These are phyloP conservation scores for Cerrena zonata DNA, from an alignment of 1,284 basidiomycete genomes.

Conservation along the genomic window DNA sequence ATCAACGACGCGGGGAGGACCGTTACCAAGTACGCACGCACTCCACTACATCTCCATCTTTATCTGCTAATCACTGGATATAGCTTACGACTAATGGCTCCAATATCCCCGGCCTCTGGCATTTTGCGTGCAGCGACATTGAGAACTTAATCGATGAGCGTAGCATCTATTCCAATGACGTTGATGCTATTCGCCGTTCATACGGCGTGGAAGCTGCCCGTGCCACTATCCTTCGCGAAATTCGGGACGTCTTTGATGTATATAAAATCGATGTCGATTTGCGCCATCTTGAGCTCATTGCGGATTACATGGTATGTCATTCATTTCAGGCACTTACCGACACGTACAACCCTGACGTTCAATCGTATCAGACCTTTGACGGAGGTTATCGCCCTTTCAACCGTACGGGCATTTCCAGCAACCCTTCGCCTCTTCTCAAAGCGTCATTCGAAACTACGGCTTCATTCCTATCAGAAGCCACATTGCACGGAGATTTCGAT, in stretches of 20 bases:
- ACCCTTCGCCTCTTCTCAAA: constrained; percentile 90
- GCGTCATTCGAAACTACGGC: constrained; percentile 97
- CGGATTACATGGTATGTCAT: constrained; percentile 90
- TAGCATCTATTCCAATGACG: constrained; percentile 90
- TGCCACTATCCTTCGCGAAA: constrained; percentile 84
- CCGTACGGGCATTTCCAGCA: constrained; percentile 86
- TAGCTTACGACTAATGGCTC: constrained; percentile 85
- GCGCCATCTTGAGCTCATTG: constrained; percentile 93
- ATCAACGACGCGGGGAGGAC: constrained; percentile 49
- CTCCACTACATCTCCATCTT: neutral
- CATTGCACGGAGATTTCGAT: constrained; percentile 91
- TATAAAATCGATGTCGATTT: constrained; percentile 96
- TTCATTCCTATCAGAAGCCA: constrained; percentile 91
- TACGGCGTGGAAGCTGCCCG: constrained; percentile 98
- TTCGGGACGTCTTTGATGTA: constrained; percentile 88
- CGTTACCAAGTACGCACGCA: constrained; percentile 41
- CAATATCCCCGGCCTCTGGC: constrained; percentile 89
- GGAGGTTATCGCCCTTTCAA: constrained; percentile 98
- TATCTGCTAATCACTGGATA: neutral
- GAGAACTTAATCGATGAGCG: constrained; percentile 77
- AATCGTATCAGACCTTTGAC: constrained; percentile 76
- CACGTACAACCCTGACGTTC: constrained; percentile 1
- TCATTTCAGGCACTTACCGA: constrained; percentile 6
- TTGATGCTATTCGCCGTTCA: constrained; percentile 84
- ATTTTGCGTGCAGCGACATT: constrained; percentile 62